These are phyloP conservation scores for Phylloporus arenicola DNA, from an alignment of 768 basidiomycete genomes.

Conservation along the genomic window DNA sequence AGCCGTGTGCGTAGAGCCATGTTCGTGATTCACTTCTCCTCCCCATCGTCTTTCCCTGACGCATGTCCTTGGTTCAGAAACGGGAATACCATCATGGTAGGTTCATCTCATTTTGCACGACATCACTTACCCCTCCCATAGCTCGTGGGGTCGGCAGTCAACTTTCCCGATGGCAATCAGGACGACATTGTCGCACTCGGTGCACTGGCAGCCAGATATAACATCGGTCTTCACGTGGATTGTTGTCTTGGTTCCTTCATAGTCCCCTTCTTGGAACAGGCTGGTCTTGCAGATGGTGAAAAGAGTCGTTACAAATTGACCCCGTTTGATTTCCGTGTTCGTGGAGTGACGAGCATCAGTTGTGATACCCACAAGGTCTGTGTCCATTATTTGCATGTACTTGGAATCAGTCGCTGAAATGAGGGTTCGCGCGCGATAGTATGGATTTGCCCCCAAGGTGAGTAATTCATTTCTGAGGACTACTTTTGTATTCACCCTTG, in stretches of 20 bases:
- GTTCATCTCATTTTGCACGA: not conserved
- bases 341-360: slow-evolving; percentile 90
- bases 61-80: slow-evolving; percentile 46
- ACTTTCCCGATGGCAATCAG: slow-evolving; percentile 82
- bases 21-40: slow-evolving; percentile 40
- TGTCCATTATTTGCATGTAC: not conserved
- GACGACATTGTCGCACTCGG: slow-evolving; percentile 82
- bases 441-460: slow-evolving; percentile 92
- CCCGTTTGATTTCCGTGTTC: slow-evolving; percentile 86
- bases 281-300: slow-evolving; percentile 61
- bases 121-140: slow-evolving; percentile 21
- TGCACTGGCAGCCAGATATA: slow-evolving; percentile 63
- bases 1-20: slow-evolving; percentile 80
- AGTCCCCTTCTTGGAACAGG: slow-evolving; percentile 82
- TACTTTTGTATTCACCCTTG: not conserved
- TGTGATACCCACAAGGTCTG: slow-evolving; percentile 92
- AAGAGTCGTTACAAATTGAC: slow-evolving; percentile 49
- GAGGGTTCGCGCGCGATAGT: slow-evolving; percentile 38
- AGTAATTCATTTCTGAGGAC: slow-evolving; percentile 3
- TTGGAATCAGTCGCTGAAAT: not conserved
- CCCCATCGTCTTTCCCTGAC: slow-evolving; percentile 1
- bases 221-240: slow-evolving; percentile 88
- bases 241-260: slow-evolving; percentile 94
- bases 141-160: slow-evolving; percentile 83
- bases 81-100: slow-evolving; percentile 81